Evolutionary conservation across 257 asterid genomes (phyloP), one percentile per base, ranked within the genome.

Genomic region (Nemophila menziesii): DNA sequence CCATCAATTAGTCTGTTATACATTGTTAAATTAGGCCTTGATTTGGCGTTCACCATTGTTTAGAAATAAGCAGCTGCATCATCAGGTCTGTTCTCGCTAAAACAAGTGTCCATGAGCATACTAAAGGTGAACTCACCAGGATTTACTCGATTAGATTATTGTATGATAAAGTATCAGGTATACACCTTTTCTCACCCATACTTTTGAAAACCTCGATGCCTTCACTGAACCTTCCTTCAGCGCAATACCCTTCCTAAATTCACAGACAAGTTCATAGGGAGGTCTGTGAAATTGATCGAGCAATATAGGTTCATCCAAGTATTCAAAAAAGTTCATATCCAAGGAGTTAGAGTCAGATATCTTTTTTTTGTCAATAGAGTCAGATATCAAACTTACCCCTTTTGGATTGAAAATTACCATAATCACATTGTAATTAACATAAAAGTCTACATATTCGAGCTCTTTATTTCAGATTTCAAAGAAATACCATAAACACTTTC

Each of bases 191-290:
- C 63, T 72, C 81, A n/a, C 64, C 92, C 94, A 89, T 89, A 20
- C 82, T 57, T 39, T 55, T 71, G 51, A 89, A 89, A 39, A 78
- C 77, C 49, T 64, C 72, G 49, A 89, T 60, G 26, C 95, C 94
- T 22, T 77, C 86, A 18, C 10, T 41, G 58, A 80, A 84, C 54
- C 73, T 76, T 68, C 84, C 79, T 57, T 64, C 69, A 0, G 68
- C 64, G 33, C 93, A 80, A 67, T 70, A 89, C 34, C 94, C 96
- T 89, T 26, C 98, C 98, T 68, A 89, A 63, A 66, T 89, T 72
- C 33, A 84, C 79, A 33, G 68, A 69, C 75, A 89, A 49, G 51
- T 47, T 76, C 65, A 62, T 74, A 0, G 98, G 96, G 29, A 85
- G 92, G 68, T 74, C 72, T n/a, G n/a, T n/a, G n/a, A n/a, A n/a